Evolutionary conservation across 163 green algal genomes (phyloP).

Genomic region (Coccomyxa subellipsoidea): DNA sequence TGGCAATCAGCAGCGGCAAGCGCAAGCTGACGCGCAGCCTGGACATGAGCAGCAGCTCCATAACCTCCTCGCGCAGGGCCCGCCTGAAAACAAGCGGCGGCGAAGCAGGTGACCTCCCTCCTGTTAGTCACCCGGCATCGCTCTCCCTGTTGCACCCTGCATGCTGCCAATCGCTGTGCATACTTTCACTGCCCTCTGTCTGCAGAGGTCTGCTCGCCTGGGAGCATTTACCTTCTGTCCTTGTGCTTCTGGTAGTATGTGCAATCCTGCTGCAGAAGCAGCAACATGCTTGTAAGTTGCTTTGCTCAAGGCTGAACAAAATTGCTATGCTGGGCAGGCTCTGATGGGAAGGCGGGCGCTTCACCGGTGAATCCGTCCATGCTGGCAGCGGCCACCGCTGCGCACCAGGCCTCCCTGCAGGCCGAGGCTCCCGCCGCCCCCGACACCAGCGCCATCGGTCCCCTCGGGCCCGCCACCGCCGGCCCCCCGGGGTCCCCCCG

Average conservation of each 20-base stretch:
- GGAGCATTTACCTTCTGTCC: too few species aligned
- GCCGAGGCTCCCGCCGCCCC: too few species aligned
- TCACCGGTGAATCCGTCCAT: neutral
- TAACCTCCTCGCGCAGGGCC: neutral
- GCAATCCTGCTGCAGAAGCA: too few species aligned
- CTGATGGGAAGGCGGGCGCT: neutral
- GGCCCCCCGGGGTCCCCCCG: too few species aligned
- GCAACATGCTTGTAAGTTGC: too few species aligned
- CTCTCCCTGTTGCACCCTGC: too few species aligned
- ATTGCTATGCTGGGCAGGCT: neutral
- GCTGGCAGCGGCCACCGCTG: neutral
- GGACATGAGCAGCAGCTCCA: neutral
- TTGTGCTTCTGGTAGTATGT: too few species aligned
- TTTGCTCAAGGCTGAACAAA: too few species aligned
- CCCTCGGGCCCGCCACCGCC: neutral
- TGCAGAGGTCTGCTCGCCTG: too few species aligned
- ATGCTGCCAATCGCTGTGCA: too few species aligned
- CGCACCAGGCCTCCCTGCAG: slow-evolving; percentile 5
- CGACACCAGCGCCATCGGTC: neutral
- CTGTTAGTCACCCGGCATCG: neutral
- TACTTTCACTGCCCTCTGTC: too few species aligned
- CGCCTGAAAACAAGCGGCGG: neutral
- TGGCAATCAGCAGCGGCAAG: neutral
- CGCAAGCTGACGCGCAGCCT: neutral
- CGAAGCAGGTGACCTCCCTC: neutral